Base-by-base conservation (phyloP, 495 filamentous ascomycete species). In the Beverwykella pulmonaria region DNA sequence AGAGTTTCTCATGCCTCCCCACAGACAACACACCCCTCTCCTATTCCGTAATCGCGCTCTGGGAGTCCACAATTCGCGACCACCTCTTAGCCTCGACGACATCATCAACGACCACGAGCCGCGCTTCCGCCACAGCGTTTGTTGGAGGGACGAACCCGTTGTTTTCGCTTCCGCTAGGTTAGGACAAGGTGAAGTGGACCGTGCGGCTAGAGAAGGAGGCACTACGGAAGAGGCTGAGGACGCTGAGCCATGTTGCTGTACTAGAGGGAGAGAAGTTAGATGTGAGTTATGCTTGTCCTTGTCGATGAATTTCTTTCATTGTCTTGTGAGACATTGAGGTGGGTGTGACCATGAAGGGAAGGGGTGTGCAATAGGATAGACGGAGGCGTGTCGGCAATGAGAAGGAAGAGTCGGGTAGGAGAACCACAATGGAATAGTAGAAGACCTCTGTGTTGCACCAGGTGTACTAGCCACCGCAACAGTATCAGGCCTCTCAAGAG, bases 221-320 rank as follows among this genome's bases (percentile, higher is more conserved):
- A 47, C 65, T 90, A 53, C 87, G 83, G 82, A 75, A 77, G 46
- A 74, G 85, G 57, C 79, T 84, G 50, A 79, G 74, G 22, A 89
- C 86, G 14, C 73, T 88, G 27, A 88, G 83, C 53, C 85, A 88
- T 57, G 82, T 89, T 59, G 82, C 82, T 4, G 79, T 84, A 41
- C 67, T 86, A 25, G 70, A 81, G 50, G 83, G 74, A 2, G 76
- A 79, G 59, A 77, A 81, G 39, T 78, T 80, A 59, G 80, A 78
- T 65, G 80, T 83, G 63, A 77, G 76, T 39, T 2, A 4, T 44
- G 17, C 0, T 41, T 53, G 74, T 55, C 20, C n/a, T 29, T 62
- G 30, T 34, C 9, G 15, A 44, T n/a, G 17, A 3, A 3, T 4
- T 14, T 2, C 17, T 44, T 44, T n/a, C 39, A 7, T 15, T 12